phyloP scores from a whole-genome alignment of 2,329 filamentous ascomycete species.

The Colletotrichum sp. region DNA sequence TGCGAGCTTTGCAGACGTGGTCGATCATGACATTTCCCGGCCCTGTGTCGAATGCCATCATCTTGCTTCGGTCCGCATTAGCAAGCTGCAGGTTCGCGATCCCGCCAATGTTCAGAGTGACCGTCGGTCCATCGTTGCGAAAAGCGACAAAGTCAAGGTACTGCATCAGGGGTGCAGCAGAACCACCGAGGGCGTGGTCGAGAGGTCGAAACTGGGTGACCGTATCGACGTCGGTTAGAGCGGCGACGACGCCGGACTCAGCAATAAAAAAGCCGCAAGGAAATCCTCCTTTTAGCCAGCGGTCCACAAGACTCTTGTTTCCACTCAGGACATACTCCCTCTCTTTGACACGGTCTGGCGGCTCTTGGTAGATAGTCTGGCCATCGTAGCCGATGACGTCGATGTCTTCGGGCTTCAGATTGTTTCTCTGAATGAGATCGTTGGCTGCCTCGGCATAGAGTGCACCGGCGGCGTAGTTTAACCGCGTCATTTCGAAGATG shows the following conservation, averaged over 20 bases:
- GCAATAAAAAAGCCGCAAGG: slow-evolving; percentile 32
- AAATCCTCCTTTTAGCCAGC: slow-evolving; percentile 24
- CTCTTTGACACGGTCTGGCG: slow-evolving; percentile 26
- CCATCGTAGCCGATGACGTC: slow-evolving; percentile 34
- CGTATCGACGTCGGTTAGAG: slow-evolving; percentile 29
- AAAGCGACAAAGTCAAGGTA: slow-evolving; percentile 35
- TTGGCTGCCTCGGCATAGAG: slow-evolving; percentile 32
- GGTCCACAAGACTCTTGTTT: slow-evolving; percentile 28
- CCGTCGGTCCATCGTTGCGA: slow-evolving; percentile 26
- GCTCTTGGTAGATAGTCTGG: slow-evolving; percentile 35
- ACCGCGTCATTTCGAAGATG: slow-evolving; percentile 30
- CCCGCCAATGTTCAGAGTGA: slow-evolving; percentile 34
- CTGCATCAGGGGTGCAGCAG: slow-evolving; percentile 33
- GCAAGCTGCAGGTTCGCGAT: slow-evolving; percentile 35
- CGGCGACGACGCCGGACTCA: slow-evolving; percentile 33
- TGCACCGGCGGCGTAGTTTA: slow-evolving; percentile 33
- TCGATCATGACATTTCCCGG: slow-evolving; percentile 34
- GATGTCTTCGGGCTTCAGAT: slow-evolving; percentile 27
- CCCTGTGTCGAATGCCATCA: slow-evolving; percentile 36
- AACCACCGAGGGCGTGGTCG: slow-evolving; percentile 32
- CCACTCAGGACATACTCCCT: slow-evolving; percentile 23
- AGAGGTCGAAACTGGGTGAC: slow-evolving; percentile 33
- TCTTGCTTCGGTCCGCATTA: slow-evolving; percentile 28
- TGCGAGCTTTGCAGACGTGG: slow-evolving; percentile 30
- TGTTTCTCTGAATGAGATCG: slow-evolving; percentile 22